Conservation (phyloP, 192 early-diverging fungal genomes). For the Coemansia sp. region DNA sequence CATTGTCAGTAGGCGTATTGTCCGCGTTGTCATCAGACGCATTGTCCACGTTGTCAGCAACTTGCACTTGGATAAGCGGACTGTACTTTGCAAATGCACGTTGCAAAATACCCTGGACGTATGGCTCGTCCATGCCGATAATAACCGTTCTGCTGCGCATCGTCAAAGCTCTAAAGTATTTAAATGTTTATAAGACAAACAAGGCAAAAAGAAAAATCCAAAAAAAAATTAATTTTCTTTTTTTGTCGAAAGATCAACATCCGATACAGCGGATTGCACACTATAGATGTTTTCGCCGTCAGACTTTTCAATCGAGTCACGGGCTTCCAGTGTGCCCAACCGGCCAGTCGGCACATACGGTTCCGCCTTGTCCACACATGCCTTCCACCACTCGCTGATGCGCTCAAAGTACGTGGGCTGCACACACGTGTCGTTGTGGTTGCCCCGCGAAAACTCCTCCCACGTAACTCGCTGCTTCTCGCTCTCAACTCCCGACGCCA, state of each 20-base stretch:
- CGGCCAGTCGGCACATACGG: conserved; percentile 54
- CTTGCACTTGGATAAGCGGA: neutral
- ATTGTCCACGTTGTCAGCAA: no score
- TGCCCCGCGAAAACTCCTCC: conserved; percentile 77
- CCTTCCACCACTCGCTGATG: conserved; percentile 57
- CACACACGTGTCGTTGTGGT: conserved; percentile 88
- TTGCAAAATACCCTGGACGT: conserved; percentile 47
- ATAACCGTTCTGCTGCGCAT: conserved; percentile 26
- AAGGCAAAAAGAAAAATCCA: neutral
- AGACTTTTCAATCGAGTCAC: conserved; percentile 41
- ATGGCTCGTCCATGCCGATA: conserved; percentile 56
- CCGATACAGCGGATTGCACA: conserved; percentile 29
- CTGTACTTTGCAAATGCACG: conserved; percentile 25
- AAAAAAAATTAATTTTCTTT: conserved; percentile 8
- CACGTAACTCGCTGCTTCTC: conserved; percentile 31
- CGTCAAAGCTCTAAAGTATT: neutral
- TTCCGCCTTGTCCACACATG: conserved; percentile 27
- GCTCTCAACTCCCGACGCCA: conserved; percentile 51
- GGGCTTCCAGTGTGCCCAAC: conserved; percentile 33
- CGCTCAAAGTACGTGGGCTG: conserved; percentile 84
- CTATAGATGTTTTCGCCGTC: conserved; percentile 47
- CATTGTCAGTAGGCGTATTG: neutral
- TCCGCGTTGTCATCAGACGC: neutral
- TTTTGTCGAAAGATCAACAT: neutral
- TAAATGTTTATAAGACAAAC: neutral